These are phyloP conservation scores for Podaxis sp. DNA, from an alignment of 768 basidiomycete genomes.

Conservation along the genomic window DNA sequence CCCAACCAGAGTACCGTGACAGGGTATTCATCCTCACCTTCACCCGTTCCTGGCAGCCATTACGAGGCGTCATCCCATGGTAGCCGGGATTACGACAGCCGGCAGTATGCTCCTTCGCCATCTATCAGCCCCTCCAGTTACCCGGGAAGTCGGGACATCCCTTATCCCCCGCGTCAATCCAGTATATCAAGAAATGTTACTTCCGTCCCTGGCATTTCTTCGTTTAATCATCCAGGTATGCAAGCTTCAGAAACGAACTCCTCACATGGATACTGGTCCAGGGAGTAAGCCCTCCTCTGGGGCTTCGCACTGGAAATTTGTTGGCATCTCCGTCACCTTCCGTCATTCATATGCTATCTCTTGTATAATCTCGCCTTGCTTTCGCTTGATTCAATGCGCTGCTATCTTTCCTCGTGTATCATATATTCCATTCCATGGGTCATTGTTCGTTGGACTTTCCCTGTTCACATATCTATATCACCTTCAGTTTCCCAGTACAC, in stretches of 20 bases:
- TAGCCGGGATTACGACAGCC: conserved; percentile 22
- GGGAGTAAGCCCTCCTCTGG: conserved; percentile 19
- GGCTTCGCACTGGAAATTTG: not conserved
- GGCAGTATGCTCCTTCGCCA: conserved; percentile 25
- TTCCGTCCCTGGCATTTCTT: conserved; percentile 12
- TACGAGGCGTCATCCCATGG: conserved; percentile 12
- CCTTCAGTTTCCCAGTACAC: not conserved
- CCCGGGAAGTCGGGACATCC: conserved; percentile 18
- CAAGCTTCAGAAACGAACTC: conserved; percentile 16
- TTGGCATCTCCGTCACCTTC: not conserved
- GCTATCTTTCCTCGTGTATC: conserved; percentile 10
- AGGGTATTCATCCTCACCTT: conserved; percentile 14
- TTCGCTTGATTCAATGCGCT: conserved; percentile 3
- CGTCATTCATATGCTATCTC: conserved; percentile 11
- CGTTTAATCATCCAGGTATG: conserved; percentile 14
- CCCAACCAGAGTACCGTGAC: conserved; percentile 13
- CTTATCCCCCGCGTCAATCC: conserved; percentile 21
- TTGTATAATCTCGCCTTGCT: conserved; percentile 10
- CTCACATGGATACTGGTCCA: conserved; percentile 23
- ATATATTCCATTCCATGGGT: conserved; percentile 11
- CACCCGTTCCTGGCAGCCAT: conserved; percentile 7
- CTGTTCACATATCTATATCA: conserved; percentile 6
- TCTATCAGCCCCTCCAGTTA: conserved; percentile 29
- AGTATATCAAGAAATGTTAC: conserved; percentile 17
- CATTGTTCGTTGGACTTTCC: conserved; percentile 4